These are phyloP conservation scores for Leccinum broughii DNA, from an alignment of 768 basidiomycete genomes.

Conservation along the genomic window DNA sequence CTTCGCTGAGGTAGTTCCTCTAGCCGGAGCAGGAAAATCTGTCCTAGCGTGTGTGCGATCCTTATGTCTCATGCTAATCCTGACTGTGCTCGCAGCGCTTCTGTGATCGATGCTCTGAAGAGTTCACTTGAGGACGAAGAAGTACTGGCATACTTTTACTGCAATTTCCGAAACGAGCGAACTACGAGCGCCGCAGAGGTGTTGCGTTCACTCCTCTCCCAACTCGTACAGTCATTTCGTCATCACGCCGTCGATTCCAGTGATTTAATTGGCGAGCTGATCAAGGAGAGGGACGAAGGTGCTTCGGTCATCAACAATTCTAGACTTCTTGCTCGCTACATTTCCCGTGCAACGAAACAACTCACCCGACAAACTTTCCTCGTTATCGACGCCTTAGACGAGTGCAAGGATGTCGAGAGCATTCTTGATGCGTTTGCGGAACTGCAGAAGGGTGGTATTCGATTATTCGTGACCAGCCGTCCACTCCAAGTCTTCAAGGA, in stretches of 20 bases:
- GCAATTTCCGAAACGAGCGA: constrained; percentile 18
- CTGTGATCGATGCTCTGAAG: constrained; percentile 13
- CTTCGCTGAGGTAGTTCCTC: background rate
- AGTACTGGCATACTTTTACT: constrained; percentile 18
- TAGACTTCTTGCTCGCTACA: constrained; percentile 1
- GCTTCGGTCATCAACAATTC: background rate
- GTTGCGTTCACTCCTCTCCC: constrained; percentile 20
- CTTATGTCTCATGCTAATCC: too few relatives aligned
- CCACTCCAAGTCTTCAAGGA: background rate
- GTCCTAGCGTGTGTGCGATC: constrained; percentile 11
- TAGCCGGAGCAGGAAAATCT: constrained; percentile 20
- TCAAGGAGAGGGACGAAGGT: background rate
- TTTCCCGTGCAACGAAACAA: background rate
- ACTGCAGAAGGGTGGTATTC: background rate
- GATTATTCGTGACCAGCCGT: background rate
- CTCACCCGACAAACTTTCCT: constrained; percentile 1
- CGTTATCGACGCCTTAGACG: constrained; percentile 11
- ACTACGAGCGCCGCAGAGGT: constrained; percentile 11
- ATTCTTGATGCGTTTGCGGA: background rate
- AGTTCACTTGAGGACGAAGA: background rate
- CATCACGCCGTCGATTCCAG: background rate
- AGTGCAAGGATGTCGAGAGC: background rate
- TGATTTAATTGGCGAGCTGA: constrained; percentile 3
- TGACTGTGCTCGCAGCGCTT: constrained; percentile 10
- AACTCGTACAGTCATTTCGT: constrained; percentile 7